A percentile compares a stretch with the other conserved stretches of the same genome.
Conservation (phyloP, 768 basidiomycete species). For the Termitomyces sp. region DNA sequence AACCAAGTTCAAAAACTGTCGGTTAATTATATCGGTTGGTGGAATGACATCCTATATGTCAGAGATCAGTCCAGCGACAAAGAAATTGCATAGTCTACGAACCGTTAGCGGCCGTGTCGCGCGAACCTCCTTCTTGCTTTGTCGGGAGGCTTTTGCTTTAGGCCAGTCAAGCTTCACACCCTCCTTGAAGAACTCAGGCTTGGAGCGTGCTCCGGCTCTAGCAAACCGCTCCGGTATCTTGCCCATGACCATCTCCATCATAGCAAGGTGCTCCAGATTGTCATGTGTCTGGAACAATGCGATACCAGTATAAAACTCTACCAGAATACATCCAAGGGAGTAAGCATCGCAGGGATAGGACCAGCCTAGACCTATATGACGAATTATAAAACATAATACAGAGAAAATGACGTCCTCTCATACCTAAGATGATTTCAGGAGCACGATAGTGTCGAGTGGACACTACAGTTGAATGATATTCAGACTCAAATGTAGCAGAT, state of each 20-base stretch:
- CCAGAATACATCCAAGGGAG: constrained; percentile 96
- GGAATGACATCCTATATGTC: constrained; percentile 74
- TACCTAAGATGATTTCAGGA: constrained; percentile 97
- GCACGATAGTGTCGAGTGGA: constrained; percentile 98
- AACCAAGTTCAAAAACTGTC: constrained; percentile 84
- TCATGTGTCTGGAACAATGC: constrained; percentile 99
- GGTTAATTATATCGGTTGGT: constrained; percentile 66
- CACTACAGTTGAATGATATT: constrained; percentile 98
- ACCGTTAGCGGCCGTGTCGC: constrained; percentile 77
- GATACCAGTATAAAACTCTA: constrained; percentile 96
- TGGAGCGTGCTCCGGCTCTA: constrained; percentile 67
- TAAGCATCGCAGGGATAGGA: constrained; percentile 98
- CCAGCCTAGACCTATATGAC: constrained; percentile 83
- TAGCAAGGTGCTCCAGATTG: constrained; percentile 97
- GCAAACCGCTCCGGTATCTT: constrained; percentile 90
- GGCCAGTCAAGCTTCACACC: constrained; percentile 88
- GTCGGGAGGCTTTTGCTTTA: constrained; percentile 78
- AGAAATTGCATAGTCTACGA: constrained; percentile 21
- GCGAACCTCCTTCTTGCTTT: constrained; percentile 92
- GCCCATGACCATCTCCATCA: constrained; percentile 99
- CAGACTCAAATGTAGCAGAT: constrained; percentile 94
- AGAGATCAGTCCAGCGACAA: constrained; percentile 7
- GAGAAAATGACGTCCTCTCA: constrained; percentile 18
- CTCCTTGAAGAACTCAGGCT: constrained; percentile 93
- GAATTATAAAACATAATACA: constrained; percentile 3